Evolutionary conservation across 2,329 filamentous ascomycete genomes (phyloP).

Genomic region (Pestalotiopsis sp.): DNA sequence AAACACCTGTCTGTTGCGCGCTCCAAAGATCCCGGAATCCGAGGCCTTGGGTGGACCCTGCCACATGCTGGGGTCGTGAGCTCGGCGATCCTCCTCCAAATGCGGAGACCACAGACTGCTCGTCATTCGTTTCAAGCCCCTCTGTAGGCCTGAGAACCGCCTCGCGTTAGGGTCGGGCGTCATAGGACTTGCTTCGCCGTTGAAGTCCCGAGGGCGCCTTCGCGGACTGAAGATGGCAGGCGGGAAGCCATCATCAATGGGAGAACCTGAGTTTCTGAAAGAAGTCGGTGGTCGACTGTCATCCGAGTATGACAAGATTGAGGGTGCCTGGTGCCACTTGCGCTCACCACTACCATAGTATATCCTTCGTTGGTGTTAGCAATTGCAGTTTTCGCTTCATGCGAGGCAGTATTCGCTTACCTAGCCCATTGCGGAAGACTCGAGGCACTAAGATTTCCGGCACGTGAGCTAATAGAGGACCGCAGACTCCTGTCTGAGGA

Average conservation of each 20-base stretch:
- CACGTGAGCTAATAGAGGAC: slow-evolving; percentile 53
- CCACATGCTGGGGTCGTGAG: slow-evolving; percentile 67
- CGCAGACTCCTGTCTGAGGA: slow-evolving; percentile 56
- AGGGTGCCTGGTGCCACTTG: slow-evolving; percentile 52
- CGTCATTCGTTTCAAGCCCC: slow-evolving; percentile 48
- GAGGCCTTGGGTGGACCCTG: slow-evolving; percentile 70
- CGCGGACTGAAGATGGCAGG: slow-evolving; percentile 33
- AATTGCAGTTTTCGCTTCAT: neutral
- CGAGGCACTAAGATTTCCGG: slow-evolving; percentile 47
- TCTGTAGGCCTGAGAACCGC: slow-evolving; percentile 32
- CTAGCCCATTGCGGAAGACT: slow-evolving; percentile 59
- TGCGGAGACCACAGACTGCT: slow-evolving; percentile 76
- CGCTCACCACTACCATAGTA: slow-evolving; percentile 73
- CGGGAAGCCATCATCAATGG: slow-evolving; percentile 51
- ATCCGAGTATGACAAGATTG: slow-evolving; percentile 50
- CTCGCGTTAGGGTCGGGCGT: slow-evolving; percentile 47
- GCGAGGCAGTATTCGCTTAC: slow-evolving; percentile 31
- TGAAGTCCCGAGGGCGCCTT: slow-evolving; percentile 32
- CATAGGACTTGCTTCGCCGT: slow-evolving; percentile 32
- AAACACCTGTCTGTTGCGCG: slow-evolving; percentile 74
- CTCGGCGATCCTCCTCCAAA: slow-evolving; percentile 64
- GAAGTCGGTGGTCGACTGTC: slow-evolving; percentile 52
- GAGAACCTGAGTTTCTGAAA: slow-evolving; percentile 47
- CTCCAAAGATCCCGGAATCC: slow-evolving; percentile 63
- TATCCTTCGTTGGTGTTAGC: slow-evolving; percentile 45